Base-by-base conservation (phyloP, 1,284 basidiomycete species). In the Cryptococcus sp. region DNA sequence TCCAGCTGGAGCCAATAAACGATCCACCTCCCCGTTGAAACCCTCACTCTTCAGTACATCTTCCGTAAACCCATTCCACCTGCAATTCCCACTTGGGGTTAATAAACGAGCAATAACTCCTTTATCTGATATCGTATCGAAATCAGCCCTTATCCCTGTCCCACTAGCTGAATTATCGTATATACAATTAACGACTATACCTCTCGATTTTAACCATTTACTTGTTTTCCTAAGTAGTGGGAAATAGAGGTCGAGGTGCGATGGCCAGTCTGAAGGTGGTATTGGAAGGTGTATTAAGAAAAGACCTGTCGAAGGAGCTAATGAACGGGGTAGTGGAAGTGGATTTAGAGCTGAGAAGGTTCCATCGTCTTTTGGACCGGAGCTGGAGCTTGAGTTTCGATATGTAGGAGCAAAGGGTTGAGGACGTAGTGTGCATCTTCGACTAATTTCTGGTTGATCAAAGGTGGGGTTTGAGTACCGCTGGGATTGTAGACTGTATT, bases 211-310 rank as follows among this genome's bases (percentile, higher is more conserved):
- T 9, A 68, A 52, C 19, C 43, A 32, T 1, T 48, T 50, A 1
- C 53, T 53, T 0, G 58, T 46, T 1, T 40, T 52, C 23, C 57
- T 52, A 14, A 73, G 43, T 3, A 75, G 53, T 0, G 62, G 58
- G 4, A 62, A 69, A 13, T 57, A 56, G 7, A 70, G 52, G 28
- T 72, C 70, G 19, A 73, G 52, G 45, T 70, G 63, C 4, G 62
- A 56, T 1, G 72, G 69, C 73, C 73, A 74, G 16, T 50, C 1
- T 2, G 39, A 2, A 1, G 69, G 67, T 4, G 69, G 63, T n/a
- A 65, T 44, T 4, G 73, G 69, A 22, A 72, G 23, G 9, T 56
- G 54, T 21, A 74, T 50, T 5, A 74, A 55, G 3, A 74, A 55
- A 1, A 75, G 56, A 1, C 52, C 68, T 36, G 59, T 55, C 1